Base-by-base conservation (phyloP, 1,284 basidiomycete species). In the Apiotrichum mycotoxinovorans region DNA sequence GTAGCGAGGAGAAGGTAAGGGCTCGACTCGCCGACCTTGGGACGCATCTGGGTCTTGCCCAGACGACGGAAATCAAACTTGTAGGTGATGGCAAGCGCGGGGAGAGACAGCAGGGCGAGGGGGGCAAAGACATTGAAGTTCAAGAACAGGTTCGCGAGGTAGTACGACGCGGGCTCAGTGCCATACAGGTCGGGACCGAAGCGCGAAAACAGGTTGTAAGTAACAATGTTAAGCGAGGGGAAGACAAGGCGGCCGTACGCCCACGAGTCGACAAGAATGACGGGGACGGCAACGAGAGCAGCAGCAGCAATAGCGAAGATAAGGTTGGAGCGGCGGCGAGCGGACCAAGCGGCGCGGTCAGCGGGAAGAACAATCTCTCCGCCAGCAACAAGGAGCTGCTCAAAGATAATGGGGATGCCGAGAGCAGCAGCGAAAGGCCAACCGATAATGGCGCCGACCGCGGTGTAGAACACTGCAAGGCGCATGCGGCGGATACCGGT, bases 401-500 rank as follows among this genome's bases (percentile, higher is more conserved):
- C 96, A 55, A 91, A 72, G 3, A 96, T 85, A 67, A 95, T 96
- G 0, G 96, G 96, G 15, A 95, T 74, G 0, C 90, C 85, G 5
- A 98, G 80, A 0, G 90, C 85, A 3, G 93, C 81, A 12, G 89
- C 83, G 73, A 98, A 99, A 1, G 96, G 96, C 96, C 96, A 98
- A 18, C 95, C 96, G 35, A 95, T 82, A 48, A 98, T 84, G 2
- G 87, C 91, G 4, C 91, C 94, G 3, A 86, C 73, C 1, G 90
- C 91, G 70, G 94, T 91, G 41, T 82, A 78, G 27, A 88, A 59
- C 0, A 88, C 89, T 0, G 89, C 84, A 18, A 80, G 74, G 54
- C 74, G 67, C 17, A 78, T 77, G 22, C 77, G 66, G 11, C 17
- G 85, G 74, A 3, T 86, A 85, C 55, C 88, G 80, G 52, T 77